Percentiles rank a stretch among this genome's conserved stretches.
phyloP scores from a whole-genome alignment of 495 filamentous ascomycete genomes.

The Xylaria intraflava region DNA sequence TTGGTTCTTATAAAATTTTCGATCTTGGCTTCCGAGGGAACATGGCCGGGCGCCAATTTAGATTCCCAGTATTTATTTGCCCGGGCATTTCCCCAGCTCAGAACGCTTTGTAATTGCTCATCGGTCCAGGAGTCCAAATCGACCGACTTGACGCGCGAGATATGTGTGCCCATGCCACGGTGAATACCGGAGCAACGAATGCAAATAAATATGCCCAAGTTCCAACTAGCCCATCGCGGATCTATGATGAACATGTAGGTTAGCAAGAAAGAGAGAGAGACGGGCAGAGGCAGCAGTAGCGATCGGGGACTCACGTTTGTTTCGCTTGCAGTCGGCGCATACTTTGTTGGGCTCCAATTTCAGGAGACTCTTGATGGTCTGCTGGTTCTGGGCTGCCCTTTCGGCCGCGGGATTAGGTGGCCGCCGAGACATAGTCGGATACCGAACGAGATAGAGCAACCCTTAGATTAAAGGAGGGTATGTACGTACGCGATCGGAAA shows the following conservation, averaged over 20 bases:
- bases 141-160: slow-evolving; percentile 94
- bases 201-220: slow-evolving; percentile 90
- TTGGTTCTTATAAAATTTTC: slow-evolving; percentile 99
- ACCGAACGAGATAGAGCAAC: background rate
- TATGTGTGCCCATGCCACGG: slow-evolving; percentile 97
- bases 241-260: slow-evolving; percentile 43
- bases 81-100: slow-evolving; percentile 89
- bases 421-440: slow-evolving; percentile 72
- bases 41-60: slow-evolving; percentile 82
- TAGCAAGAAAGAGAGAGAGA: background rate
- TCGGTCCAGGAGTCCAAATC: slow-evolving; percentile 98
- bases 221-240: slow-evolving; percentile 98
- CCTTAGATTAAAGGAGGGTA: background rate
- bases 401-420: slow-evolving; percentile 68
- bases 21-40: slow-evolving; percentile 97
- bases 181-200: slow-evolving; percentile 98
- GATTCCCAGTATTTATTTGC: slow-evolving; percentile 99
- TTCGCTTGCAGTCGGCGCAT: slow-evolving; percentile 97
- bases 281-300: background rate
- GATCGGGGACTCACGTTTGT: slow-evolving; percentile 69
- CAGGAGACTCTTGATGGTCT: slow-evolving; percentile 83
- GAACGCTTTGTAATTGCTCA: slow-evolving; percentile 85
- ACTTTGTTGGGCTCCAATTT: slow-evolving; percentile 92
- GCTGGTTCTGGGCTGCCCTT: slow-evolving; percentile 80
- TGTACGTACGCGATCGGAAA: background rate